A percentile compares a stretch with the other conserved stretches of the same genome.
Conservation (phyloP, 306 rosid genomes). For the Quercus parvula region DNA sequence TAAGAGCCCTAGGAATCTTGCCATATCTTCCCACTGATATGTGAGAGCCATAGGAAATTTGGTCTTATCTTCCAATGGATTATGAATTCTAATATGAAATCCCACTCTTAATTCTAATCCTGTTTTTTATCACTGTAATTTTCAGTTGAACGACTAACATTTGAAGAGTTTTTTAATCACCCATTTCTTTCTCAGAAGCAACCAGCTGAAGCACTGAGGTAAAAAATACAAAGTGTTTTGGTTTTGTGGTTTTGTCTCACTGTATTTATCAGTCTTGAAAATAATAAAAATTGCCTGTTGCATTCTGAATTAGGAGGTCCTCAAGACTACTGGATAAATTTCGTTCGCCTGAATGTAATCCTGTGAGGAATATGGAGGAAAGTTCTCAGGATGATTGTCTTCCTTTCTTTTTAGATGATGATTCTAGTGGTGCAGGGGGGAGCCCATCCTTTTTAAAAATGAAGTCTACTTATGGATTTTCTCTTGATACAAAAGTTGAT, state of each 20-base stretch:
- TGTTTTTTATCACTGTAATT: conserved; percentile 30
- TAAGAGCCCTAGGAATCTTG: neutral
- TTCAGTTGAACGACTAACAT: conserved; percentile 92
- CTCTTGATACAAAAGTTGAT: conserved; percentile 52
- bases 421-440: conserved; percentile 76
- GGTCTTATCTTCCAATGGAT: conserved; percentile 7
- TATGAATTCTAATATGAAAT: conserved; percentile 2
- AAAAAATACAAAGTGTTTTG: conserved; percentile 13
- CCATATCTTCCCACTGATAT: neutral
- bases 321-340: conserved; percentile 53
- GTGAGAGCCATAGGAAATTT: conserved; percentile 1
- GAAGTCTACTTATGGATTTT: conserved; percentile 81
- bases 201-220: conserved; percentile 63
- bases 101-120: conserved; percentile 1
- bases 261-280: conserved; percentile 16
- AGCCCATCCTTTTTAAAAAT: conserved; percentile 62
- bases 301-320: conserved; percentile 54
- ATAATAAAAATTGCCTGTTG: conserved; percentile 14
- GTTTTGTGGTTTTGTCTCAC: conserved; percentile 13
- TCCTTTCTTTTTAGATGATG: conserved; percentile 86
- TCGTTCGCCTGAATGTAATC: conserved; percentile 41
- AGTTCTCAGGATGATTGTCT: conserved; percentile 78
- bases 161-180: conserved; percentile 92
- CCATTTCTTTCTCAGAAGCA: conserved; percentile 59
- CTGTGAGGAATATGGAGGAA: conserved; percentile 52